Evolutionary conservation across 768 basidiomycete species (phyloP), one percentile per base, ranked within the genome.

Genomic region (Neoboletus magnificus): DNA sequence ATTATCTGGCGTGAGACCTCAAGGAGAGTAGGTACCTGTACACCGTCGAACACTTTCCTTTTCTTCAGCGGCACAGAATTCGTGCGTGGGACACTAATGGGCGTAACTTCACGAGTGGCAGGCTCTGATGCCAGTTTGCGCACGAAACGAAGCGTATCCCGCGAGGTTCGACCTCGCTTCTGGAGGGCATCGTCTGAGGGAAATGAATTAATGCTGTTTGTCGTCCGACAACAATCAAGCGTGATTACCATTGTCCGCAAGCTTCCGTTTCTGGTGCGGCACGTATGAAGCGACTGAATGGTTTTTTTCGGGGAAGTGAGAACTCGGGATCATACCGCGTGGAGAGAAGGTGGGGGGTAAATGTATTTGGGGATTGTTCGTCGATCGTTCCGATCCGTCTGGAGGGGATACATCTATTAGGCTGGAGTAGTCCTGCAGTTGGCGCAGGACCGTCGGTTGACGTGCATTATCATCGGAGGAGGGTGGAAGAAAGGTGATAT

Each of bases 51-150:
- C n/a, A 61, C 56, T 48, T 56, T 58, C 44, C 48, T 59, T 49
- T 57, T 68, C 27, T 43, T 58, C 20, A 54, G 42, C 2, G 70
- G 70, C 29, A 61, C 52, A 22, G 74, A 74, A 32, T 36, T 49
- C 27, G 44, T 58, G 40, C 66, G 66, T 27, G 54, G 55, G 7
- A 63, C 47, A 8, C 49, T 32, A 13, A 63, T 46, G 16, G 61
- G 61, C 2, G 70, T 67, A 0, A 63, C 58, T n/a, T 54, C 54
- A 22, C 66, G 61, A 18, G 57, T 67, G 33, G 50, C 58, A 20
- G 73, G 70, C 42, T 73, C 73, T 4, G 73, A 74, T 39, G 56
- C 63, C 4, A 62, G 48, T n/a, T 52, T 59, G 49, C 56, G 67
- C 32, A 52, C 22, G 33, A 39, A 50, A 23, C 46, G 53, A 50